Percentiles rank a stretch among this genome's conserved stretches.
These are phyloP conservation scores for Fusarium verrucosum DNA, from an alignment of 2,329 filamentous ascomycete genomes.

Conservation along the genomic window DNA sequence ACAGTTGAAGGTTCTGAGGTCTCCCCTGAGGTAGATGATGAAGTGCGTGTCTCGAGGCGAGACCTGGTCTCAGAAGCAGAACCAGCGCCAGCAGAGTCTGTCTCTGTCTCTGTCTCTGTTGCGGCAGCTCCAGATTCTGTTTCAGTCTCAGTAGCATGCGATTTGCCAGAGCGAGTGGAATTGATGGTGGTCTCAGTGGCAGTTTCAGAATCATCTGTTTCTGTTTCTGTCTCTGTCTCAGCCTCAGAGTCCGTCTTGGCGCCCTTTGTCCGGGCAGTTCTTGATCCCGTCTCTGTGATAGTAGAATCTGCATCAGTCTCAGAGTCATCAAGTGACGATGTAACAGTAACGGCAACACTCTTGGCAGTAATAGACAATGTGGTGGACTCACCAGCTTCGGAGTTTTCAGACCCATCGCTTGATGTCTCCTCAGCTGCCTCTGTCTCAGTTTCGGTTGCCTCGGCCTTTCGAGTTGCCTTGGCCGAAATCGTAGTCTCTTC, in stretches of 20 bases:
- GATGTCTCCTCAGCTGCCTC: conserved; percentile 34
- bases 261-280: conserved; percentile 10
- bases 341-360: background rate
- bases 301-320: conserved; percentile 27
- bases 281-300: conserved; percentile 21
- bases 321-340: conserved; percentile 5
- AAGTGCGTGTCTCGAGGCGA: conserved; percentile 36
- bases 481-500: background rate
- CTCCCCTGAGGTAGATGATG: conserved; percentile 8
- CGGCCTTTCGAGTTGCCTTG: conserved; percentile 7
- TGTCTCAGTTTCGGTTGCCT: conserved; percentile 19
- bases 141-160: conserved; percentile 1
- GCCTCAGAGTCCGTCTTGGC: conserved; percentile 4
- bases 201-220: conserved; percentile 9
- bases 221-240: background rate
- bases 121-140: background rate
- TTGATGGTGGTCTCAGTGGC: conserved; percentile 10
- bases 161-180: conserved; percentile 2
- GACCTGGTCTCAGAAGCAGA: conserved; percentile 20
- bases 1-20: conserved; percentile 30
- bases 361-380: conserved; percentile 11
- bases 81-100: background rate
- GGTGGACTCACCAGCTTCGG: conserved; percentile 31
- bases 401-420: conserved; percentile 32
- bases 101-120: conserved; percentile 6